phyloP scores from a whole-genome alignment of 2,329 filamentous ascomycete species.

The Aspergillus cejpii region DNA sequence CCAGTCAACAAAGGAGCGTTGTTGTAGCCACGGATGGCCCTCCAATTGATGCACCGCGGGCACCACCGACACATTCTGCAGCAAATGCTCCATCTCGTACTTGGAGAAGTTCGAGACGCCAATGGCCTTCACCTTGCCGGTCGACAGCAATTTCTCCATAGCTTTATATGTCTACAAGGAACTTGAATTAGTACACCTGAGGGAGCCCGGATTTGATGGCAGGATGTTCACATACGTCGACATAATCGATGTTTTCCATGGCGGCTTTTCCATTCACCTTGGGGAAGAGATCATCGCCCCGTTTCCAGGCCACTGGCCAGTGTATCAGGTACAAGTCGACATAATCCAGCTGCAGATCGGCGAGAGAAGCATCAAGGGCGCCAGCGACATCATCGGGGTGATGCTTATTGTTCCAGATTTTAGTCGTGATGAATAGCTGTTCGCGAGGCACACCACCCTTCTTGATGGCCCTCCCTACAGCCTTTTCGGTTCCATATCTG shows the following conservation, averaged over 20 bases:
- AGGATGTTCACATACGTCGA: constrained; percentile 37
- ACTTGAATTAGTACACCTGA: background rate
- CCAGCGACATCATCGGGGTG: constrained; percentile 55
- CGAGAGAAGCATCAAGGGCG: constrained; percentile 55
- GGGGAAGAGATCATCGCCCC: constrained; percentile 44
- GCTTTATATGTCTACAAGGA: constrained; percentile 45
- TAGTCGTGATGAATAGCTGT: constrained; percentile 61
- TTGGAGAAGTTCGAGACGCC: constrained; percentile 50
- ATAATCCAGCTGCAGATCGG: constrained; percentile 59
- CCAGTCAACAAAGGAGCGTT: constrained; percentile 45
- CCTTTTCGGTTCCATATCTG: constrained; percentile 58
- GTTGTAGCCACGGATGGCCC: constrained; percentile 49
- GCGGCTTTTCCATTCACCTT: constrained; percentile 41
- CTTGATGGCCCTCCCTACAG: constrained; percentile 59
- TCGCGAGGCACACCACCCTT: constrained; percentile 58
- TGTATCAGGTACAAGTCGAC: constrained; percentile 66
- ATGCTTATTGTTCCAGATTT: constrained; percentile 61
- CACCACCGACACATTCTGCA: constrained; percentile 41
- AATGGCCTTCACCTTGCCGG: constrained; percentile 45
- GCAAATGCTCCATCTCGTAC: constrained; percentile 43
- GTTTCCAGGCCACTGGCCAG: constrained; percentile 53
- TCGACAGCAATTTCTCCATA: constrained; percentile 40
- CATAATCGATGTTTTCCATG: constrained; percentile 43
- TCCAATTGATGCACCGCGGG: constrained; percentile 49
- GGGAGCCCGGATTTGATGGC: background rate